Evolutionary conservation across 371 early-diverging fungal genomes (phyloP), one percentile per base, ranked within the genome.

Genomic region (Batrachochytrium dendrobatidis): DNA sequence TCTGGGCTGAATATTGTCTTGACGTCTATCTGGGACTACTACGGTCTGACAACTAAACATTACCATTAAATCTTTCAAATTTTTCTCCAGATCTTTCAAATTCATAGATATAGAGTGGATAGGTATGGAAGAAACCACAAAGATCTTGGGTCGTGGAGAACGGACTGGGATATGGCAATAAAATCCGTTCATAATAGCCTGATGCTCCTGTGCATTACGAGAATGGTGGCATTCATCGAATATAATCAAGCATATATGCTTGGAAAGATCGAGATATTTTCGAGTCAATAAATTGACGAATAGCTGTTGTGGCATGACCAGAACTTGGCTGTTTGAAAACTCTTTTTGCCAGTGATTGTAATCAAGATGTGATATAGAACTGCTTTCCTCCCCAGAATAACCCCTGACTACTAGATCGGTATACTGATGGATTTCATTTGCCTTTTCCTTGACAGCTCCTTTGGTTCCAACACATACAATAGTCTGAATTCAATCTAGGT

Each of bases 191-290:
- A 94, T 91, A 34, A 94, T 86, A 31, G 83, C 53, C 57, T 85
- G 79, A 68, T 89, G 94, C 0, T 93, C 89, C 63, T 93, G 93
- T 26, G 71, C 65, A 33, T 60, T 63, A 12, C 82, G 73, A 1
- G 89, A 82, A 64, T 95, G 94, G 68, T 95, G 96, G 55, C 91
- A 91, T 67, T 95, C 96, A 65, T 95, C 96, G 69, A 95, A 89
- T 10, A 95, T 73, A 10, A 95, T 65, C 29, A 92, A 66, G 64
- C 46, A 48, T 24, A 84, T 79, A 28, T 91, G 81, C 81, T 84
- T 48, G 1, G 25, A 44, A 22, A 75, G 58, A 31, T 55, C 50
- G 34, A 75, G 5, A 44, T 67, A 67, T 20, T 68, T 69, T 55
- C 70, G 71, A 7, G 66, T 53, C 26, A 94, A 66, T 3, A 86